These are phyloP conservation scores for Cladosporium halotolerans DNA, from an alignment of 2,329 filamentous ascomycete species.

Conservation along the genomic window DNA sequence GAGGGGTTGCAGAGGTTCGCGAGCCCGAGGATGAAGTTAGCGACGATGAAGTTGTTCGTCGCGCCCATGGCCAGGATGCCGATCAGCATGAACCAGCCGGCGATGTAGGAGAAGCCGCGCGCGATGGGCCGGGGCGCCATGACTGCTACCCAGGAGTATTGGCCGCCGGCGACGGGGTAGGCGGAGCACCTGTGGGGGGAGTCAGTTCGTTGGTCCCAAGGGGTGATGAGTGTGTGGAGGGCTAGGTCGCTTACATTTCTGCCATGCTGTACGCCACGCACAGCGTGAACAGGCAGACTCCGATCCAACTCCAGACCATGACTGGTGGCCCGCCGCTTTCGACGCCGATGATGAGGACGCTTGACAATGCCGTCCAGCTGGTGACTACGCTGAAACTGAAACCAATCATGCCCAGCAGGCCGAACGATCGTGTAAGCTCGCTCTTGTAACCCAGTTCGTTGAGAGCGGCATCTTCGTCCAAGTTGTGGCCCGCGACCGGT, in stretches of 20 bases:
- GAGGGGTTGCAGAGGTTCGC: conserved; percentile 47
- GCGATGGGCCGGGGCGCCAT: conserved; percentile 41
- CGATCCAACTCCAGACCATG: conserved; percentile 54
- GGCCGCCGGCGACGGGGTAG: conserved; percentile 51
- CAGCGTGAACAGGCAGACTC: conserved; percentile 45
- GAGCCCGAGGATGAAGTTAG: conserved; percentile 52
- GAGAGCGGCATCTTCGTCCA: conserved; percentile 35
- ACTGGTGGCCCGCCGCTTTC: conserved; percentile 52
- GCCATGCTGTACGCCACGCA: conserved; percentile 54
- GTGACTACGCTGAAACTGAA: conserved; percentile 56
- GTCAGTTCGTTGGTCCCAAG: no score
- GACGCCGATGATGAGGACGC: conserved; percentile 51
- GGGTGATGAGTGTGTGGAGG: neutral
- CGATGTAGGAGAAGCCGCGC: conserved; percentile 33
- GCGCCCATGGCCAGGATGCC: conserved; percentile 48
- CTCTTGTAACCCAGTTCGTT: conserved; percentile 38
- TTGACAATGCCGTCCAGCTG: conserved; percentile 52
- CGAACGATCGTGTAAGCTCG: conserved; percentile 54
- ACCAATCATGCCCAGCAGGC: conserved; percentile 52
- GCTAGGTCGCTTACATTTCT: conserved; percentile 39
- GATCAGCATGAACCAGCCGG: conserved; percentile 35
- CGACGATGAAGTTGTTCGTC: conserved; percentile 48
- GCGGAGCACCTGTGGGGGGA: conserved; percentile 36
- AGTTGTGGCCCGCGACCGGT: conserved; percentile 9
- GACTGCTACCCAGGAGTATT: conserved; percentile 54